These are phyloP conservation scores for Kluyveromyces starmeri DNA, from an alignment of 805 yeast species.

Conservation along the genomic window DNA sequence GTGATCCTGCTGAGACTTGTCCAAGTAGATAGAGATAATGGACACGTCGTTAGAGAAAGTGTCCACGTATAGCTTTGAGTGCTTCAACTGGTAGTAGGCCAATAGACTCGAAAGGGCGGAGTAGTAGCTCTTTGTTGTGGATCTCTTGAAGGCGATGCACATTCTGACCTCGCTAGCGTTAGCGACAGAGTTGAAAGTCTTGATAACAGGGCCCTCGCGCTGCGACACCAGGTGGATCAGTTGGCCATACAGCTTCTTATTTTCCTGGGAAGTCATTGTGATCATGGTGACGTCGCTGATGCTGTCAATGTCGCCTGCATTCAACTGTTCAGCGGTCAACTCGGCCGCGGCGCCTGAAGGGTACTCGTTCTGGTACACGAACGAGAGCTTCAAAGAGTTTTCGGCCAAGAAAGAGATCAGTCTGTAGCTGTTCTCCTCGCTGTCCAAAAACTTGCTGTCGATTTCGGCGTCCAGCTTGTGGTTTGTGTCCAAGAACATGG, in stretches of 20 bases:
- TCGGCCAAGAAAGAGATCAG: conserved; percentile 48
- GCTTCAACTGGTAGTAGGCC: conserved; percentile 75
- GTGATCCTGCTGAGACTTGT: conserved; percentile 43
- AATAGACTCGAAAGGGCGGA: conserved; percentile 81
- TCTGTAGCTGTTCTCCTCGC: conserved; percentile 50
- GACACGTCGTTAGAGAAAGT: conserved; percentile 86
- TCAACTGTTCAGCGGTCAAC: conserved; percentile 19
- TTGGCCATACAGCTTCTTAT: conserved; percentile 66
- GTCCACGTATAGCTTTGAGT: conserved; percentile 88
- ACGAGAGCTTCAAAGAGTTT: conserved; percentile 32
- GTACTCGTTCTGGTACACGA: conserved; percentile 71
- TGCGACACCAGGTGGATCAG: conserved; percentile 58
- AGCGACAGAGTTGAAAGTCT: conserved; percentile 64
- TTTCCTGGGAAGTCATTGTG: conserved; percentile 69
- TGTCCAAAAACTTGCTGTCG: conserved; percentile 73
- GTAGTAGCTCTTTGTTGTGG: conserved; percentile 77
- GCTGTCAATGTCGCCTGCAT: conserved; percentile 41
- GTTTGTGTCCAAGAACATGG: conserved; percentile 78
- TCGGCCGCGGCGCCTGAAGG: conserved; percentile 18
- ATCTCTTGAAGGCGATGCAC: conserved; percentile 79
- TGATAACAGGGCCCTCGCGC: conserved; percentile 89
- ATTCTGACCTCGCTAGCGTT: conserved; percentile 78
- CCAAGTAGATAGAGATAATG: conserved; percentile 77
- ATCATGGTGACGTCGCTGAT: conserved; percentile 76
- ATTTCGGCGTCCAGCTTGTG: conserved; percentile 60